These are phyloP conservation scores for Fraxinus anomala DNA, from an alignment of 257 asterid species.

Conservation along the genomic window DNA sequence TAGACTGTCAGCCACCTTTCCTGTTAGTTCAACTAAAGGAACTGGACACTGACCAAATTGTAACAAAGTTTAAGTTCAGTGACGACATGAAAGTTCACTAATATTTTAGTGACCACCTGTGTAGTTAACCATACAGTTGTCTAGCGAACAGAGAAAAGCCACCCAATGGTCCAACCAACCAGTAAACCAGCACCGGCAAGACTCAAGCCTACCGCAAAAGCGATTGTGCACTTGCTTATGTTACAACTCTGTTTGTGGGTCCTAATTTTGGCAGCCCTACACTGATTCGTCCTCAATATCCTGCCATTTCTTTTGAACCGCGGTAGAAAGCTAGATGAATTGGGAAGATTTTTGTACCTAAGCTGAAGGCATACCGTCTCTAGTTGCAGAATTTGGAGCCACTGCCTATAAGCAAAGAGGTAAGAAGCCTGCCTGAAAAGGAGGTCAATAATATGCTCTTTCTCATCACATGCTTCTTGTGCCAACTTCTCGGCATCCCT, in stretches of 20 bases:
- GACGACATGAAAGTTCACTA: not conserved
- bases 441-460: conserved; percentile 51
- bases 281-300: conserved; percentile 29
- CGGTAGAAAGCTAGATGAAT: conserved; percentile 28
- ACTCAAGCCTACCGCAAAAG: conserved; percentile 58
- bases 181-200: conserved; percentile 74
- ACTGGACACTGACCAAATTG: not conserved
- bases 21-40: not conserved
- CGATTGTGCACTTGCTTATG: conserved; percentile 38
- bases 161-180: conserved; percentile 67
- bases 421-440: conserved; percentile 65
- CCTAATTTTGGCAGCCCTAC: conserved; percentile 33
- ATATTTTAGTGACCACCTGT: not conserved
- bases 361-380: conserved; percentile 60
- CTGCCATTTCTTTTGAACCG: conserved; percentile 26
- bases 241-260: conserved; percentile 23
- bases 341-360: conserved; percentile 34
- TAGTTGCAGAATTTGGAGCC: conserved; percentile 64
- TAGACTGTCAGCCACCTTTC: not conserved
- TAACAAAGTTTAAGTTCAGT: not conserved
- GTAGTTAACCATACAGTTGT: not conserved
- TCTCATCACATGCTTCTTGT: conserved; percentile 63
- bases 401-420: conserved; percentile 67
- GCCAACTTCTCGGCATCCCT: conserved; percentile 70
- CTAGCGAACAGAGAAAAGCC: conserved; percentile 54